Evolutionary conservation across 2,329 filamentous ascomycete genomes (phyloP), one percentile per base, ranked within the genome.

Genomic region (Alternaria angustiovoidea): DNA sequence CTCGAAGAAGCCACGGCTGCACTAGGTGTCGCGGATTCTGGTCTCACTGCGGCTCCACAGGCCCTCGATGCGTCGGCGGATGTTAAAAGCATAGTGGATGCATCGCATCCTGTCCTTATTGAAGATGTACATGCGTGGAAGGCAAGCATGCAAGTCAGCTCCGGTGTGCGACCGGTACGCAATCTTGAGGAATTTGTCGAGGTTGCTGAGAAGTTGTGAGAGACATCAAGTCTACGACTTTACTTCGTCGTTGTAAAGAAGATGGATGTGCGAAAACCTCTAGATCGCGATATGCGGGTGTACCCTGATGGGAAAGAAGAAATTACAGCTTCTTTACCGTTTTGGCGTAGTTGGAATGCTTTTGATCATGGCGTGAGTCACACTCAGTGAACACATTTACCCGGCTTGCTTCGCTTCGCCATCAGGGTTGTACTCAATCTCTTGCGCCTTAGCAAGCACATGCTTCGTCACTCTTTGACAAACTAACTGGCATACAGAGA

Each of bases 111-210:
- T 1, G 79, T 85, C n/a, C 80, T 90, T 52, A 93, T 98, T 70
- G 88, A 87, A 47, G 92, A 96, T 74, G 90, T 97, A 3, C 85
- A 90, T 62, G 85, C 87, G 30, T 97, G 90, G 85, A 96, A 95
- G 84, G 88, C 91, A 0, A 84, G 87, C 14, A 83, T 97, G 70
- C 82, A 86, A 60, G 86, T 92, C 28, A 95, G 89, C 64, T 84
- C 86, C 22, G 94, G 92, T 1, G 87, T 93, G 2, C 85, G 85
- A 62, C 87, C 94, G 0, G 87, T 91, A 30, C 89, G 86, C 73
- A 90, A 95, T 66, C 78, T 98, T 57, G 90, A 85, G 63, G 91
- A 93, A 72, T 98, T 94, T 78, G 91, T 97, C 76, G 94, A 97
- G 61, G 83, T 72, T 51, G 64, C 62, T 1, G 68, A 72, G 56